Conservation (phyloP, 73 alveolate species). For the Paramecium caudatum region DNA sequence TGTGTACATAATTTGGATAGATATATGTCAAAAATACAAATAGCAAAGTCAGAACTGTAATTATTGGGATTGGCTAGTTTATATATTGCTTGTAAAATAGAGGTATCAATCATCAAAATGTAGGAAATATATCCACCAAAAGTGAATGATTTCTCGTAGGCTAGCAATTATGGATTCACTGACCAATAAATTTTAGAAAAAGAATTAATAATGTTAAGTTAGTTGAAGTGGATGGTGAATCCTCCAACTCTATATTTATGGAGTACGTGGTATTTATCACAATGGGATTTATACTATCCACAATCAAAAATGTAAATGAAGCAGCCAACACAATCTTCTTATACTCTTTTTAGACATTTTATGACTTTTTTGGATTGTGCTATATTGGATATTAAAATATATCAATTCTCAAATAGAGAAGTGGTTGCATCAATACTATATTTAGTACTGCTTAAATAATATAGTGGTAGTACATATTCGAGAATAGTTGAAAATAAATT, state of each 20-base stretch:
- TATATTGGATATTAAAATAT: slow-evolving; percentile 44
- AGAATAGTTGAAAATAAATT: slow-evolving; percentile 34
- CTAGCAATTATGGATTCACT: slow-evolving; percentile 86
- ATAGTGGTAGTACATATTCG: slow-evolving; percentile 24
- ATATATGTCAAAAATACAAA: slow-evolving; percentile 80
- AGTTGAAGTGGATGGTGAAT: slow-evolving; percentile 60
- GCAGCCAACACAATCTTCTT: slow-evolving; percentile 66
- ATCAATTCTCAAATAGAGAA: slow-evolving; percentile 20
- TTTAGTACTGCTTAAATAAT: slow-evolving; percentile 31
- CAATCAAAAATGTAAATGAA: slow-evolving; percentile 55
- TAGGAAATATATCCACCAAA: slow-evolving; percentile 87
- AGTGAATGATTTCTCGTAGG: slow-evolving; percentile 80
- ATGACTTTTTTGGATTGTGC: slow-evolving; percentile 73
- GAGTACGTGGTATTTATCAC: slow-evolving; percentile 76
- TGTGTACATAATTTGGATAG: slow-evolving; percentile 87
- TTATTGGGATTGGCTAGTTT: slow-evolving; percentile 91
- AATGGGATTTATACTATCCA: slow-evolving; percentile 72
- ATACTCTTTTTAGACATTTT: slow-evolving; percentile 68
- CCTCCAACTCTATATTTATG: slow-evolving; percentile 76
- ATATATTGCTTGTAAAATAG: slow-evolving; percentile 94
- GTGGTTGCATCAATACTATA: slow-evolving; percentile 54
- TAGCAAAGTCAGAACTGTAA: slow-evolving; percentile 85
- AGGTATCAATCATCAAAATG: slow-evolving; percentile 40
- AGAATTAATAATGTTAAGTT: slow-evolving; percentile 57
- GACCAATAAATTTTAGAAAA: slow-evolving; percentile 62